Evolutionary conservation across 2,329 filamentous ascomycete genomes (phyloP), one percentile per base, ranked within the genome.

Genomic region (Epichloe glyceriae): DNA sequence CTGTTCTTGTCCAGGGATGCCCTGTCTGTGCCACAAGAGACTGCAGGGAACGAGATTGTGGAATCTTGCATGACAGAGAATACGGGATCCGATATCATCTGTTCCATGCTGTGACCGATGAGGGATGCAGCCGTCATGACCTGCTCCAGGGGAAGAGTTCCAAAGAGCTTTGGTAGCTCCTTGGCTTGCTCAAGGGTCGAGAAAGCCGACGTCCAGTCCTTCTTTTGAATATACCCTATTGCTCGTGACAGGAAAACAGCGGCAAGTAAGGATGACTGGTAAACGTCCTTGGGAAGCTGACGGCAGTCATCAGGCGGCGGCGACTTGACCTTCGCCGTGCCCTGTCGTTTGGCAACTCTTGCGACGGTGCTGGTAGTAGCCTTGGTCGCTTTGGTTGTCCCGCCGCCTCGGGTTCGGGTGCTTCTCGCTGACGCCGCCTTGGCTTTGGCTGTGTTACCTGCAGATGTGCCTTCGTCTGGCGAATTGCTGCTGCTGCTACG

Each of bases 51-150:
- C 0, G 89, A 94, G 26, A 96, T 82, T 0, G 89, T 95, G 0
- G 93, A 96, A 60, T 98, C 93, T 44, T 91, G 87, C 15, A 97
- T 77, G 10, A 91, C 86, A 17, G 88, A 94, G 64, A 91, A 94
- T 3, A 93, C 85, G 3, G 90, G 83, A 65, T 95, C 87, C 4
- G 78, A 76, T 12, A 82, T 77, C 72, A 95, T 86, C 60, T 84
- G 76, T 45, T 84, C 79, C 59, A 85, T 73, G 54, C 83, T 85
- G 63, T 85, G 77, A 15, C 80, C 75, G 53, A 88, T 72, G 42
- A 86, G 76, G 44, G 84, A 80, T 50, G 80, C 80, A 19, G 85
- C 86, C 52, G 79, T 79, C 11, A 80, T 74, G 50, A 87, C 73
- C 39, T 81, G 77, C 52, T 80, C 71, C 57, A 76, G 62, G 51